Evolutionary conservation across 805 yeast genomes (phyloP), one percentile per base, ranked within the genome.

Genomic region (Starmerella asiatica): DNA sequence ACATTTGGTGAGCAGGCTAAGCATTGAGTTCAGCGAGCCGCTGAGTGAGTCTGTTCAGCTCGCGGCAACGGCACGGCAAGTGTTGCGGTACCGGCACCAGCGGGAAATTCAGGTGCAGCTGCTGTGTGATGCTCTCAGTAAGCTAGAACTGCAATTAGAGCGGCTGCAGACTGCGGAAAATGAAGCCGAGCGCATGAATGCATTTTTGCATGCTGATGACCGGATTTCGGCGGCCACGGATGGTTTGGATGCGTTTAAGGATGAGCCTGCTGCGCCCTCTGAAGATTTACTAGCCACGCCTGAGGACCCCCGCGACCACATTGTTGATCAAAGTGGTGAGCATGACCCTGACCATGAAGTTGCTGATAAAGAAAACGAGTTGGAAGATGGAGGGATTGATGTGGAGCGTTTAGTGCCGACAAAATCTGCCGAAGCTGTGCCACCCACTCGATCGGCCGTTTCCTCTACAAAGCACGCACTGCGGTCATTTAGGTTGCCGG

Each of bases 21-120:
- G 71, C 37, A 67, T 73, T 1, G 72, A 73, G 39, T 76, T 76
- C 50, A 67, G 73, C 6, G 84, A 77, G 53, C 83, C 83, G 3
- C 58, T 77, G 34, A 76, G 76, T 1, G 84, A 78, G 53, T 71
- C 75, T n/a, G 82, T 75, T 2, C 82, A 77, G 51, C 70, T 71
- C 54, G 71, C 79, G 0, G 57, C 64, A 3, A 74, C 75, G 2
- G 69, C 76, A 12, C 66, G 75, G 32, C 63, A 67, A 15, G 76
- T 82, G 2, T 58, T 74, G 19, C 72, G 71, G 46, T 83, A 73
- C 55, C 71, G 81, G 40, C 67, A 69, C 38, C 61, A 70, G 47
- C 75, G 76, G 48, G 68, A 68, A 15, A 55, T 68, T 26, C 82
- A 76, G 53, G 61, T 64, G 34, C 73, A 66, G 38, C 55, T 69